A percentile compares a stretch with the other conserved stretches of the same genome.
These are phyloP conservation scores for Adansonia madagascariensis DNA, from an alignment of 441 rosid genomes.

Conservation along the genomic window DNA sequence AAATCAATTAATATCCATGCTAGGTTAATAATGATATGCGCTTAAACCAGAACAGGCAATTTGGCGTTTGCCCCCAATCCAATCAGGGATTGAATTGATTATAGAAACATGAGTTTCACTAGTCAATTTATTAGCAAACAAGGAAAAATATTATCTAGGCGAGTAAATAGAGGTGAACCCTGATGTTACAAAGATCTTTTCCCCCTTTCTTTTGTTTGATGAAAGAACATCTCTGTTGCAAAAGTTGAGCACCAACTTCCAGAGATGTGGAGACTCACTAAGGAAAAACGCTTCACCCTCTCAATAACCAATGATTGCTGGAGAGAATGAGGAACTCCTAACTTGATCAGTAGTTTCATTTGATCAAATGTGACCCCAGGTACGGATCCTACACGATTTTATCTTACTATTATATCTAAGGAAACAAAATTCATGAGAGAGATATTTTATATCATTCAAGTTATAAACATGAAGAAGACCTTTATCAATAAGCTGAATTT, in stretches of 20 bases:
- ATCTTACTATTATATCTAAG: background rate
- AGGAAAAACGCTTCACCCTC: constrained; percentile 83
- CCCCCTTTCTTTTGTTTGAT: background rate
- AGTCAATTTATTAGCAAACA: background rate
- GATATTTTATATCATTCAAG: constrained; percentile 18
- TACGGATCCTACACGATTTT: constrained; percentile 64
- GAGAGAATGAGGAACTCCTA: constrained; percentile 88
- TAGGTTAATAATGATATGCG: background rate
- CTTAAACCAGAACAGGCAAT: background rate
- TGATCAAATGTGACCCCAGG: constrained; percentile 83
- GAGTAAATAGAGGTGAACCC: too few relatives aligned
- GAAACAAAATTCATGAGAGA: constrained; percentile 20
- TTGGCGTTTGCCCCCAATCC: background rate
- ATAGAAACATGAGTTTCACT: too few relatives aligned
- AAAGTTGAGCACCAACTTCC: background rate
- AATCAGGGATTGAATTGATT: too few relatives aligned
- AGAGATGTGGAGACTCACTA: constrained; percentile 58
- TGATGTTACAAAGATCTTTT: background rate
- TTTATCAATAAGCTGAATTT: background rate
- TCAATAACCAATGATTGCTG: constrained; percentile 71
- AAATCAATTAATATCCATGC: background rate
- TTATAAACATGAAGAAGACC: background rate
- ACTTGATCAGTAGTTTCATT: constrained; percentile 84
- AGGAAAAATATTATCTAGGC: too few relatives aligned
- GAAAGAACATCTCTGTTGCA: background rate